Evolutionary conservation across 1,284 basidiomycete genomes (phyloP), one percentile per base, ranked within the genome.

Genomic region (Paramarasmius palmivorus): DNA sequence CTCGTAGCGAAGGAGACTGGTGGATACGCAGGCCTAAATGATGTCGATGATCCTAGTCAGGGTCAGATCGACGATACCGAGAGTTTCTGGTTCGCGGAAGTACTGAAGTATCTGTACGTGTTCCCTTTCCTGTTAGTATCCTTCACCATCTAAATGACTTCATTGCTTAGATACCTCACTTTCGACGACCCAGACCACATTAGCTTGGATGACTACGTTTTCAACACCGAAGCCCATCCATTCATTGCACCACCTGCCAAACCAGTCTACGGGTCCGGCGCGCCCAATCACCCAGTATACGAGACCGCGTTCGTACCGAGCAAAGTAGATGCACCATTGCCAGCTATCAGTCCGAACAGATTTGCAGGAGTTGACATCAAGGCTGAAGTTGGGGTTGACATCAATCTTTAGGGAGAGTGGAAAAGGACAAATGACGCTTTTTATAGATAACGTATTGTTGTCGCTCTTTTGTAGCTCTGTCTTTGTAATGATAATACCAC

Each of bases 51-150:
- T 46, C 60, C 59, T 6, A 61, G 61, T 42, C 22, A 42, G 56
- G 68, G 70, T 36, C 58, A 69, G 58, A 68, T 75, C 35, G 71
- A 83, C 56, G 73, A 79, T 54, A 78, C 73, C 61, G 70, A 75
- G 66, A 80, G 78, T 57, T 83, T 82, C 70, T 81, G 81, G 77
- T 54, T 78, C 57, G 77, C 73, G 6, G 81, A 82, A 64, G 75
- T 78, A 49, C 66, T 82, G 61, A 82, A 82, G 60, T 82, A 82
- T 60, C 57, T 82, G 75, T 79, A 42, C 50, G 74, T 70, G n/a
- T 6, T 12, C 39, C 4, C 52, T 19, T 48, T 41, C 20, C 15
- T 23, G n/a, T 48, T 32, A n/a, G 35, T 26, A 19, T 38, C 29
- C 36, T 38, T 26, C 22, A 3, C 15, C 2, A 22, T 19, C 26